phyloP scores from a whole-genome alignment of 148 eudicot genomes.

The Heliamphora exappendiculata region DNA sequence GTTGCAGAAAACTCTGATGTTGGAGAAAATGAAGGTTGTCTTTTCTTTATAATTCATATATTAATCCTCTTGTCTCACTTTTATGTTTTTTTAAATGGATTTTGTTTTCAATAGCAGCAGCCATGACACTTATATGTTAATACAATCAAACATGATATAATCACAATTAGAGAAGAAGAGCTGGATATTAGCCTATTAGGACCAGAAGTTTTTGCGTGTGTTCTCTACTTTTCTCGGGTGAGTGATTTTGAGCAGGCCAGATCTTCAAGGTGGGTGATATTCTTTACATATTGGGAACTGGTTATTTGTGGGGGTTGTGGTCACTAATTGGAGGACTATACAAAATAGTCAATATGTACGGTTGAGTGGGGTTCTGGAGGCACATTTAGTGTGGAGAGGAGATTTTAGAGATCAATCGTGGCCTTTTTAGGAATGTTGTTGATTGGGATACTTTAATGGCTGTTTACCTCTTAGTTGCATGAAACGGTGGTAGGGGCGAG shows the following conservation, averaged over 20 bases:
- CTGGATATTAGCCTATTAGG: not conserved
- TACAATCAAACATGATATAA: not conserved
- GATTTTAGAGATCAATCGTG: not conserved
- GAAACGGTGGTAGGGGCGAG: too few species aligned
- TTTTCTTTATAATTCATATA: not conserved
- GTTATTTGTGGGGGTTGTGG: not conserved
- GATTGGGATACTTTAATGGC: too few species aligned
- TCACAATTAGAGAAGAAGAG: not conserved
- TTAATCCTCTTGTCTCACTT: not conserved
- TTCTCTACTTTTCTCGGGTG: not conserved
- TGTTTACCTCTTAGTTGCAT: too few species aligned
- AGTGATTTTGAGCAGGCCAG: not conserved
- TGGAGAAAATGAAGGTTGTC: too few species aligned
- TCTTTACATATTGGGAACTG: not conserved
- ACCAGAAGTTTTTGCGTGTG: not conserved
- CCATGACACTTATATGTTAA: not conserved
- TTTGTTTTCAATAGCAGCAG: not conserved
- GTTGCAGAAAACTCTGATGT: constrained; percentile 31
- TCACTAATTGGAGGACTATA: too few species aligned
- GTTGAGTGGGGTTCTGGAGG: not conserved
- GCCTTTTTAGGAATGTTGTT: not conserved
- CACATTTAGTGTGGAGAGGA: not conserved
- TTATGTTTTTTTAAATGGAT: not conserved
- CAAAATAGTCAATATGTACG: not conserved
- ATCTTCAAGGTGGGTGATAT: not conserved